Base-by-base conservation (phyloP, 2,329 filamentous ascomycete genomes). In the Pseudogymnoascus sp. region DNA sequence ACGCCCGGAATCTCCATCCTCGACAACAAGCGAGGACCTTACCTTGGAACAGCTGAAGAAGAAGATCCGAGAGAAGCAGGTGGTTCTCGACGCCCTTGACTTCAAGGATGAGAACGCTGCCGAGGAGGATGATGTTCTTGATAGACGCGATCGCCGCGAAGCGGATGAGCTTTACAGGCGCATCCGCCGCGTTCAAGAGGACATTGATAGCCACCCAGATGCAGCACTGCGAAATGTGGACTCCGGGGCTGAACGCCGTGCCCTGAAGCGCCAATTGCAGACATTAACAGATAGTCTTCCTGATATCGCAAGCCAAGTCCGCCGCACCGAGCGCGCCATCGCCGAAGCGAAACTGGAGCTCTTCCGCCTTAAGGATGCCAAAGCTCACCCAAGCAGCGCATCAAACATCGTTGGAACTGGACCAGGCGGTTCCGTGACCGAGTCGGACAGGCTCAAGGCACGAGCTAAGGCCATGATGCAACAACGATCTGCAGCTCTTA, bases 381-480 rank as follows among this genome's bases (percentile, higher is more conserved):
- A 97, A 74, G 90, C 90, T 2, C 84, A 97, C 71, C 94, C 94
- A 2, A 83, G 86, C 66, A 90, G 88, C 70, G 87, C 90, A 8
- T 81, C 88, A 17, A 82, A 86, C 31, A 91, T 99, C 65, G 84
- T 97, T 63, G 94, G 94, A 50, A 97, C 93, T 64, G 94, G 94
- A 8, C 93, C 92, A 62, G 93, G 93, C 44, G 94, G 94, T 60
- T 77, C 85, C 47, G 85, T 99, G 41, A 99, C 94, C 0, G 94
- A 99, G 75, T 89, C 91, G 3, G 94, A 99, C 75, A 86, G 93
- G 60, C 84, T 97, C 67, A 97, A 97, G 78, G 94, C 94, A 36
- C 86, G 92, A 67, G 93, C 94, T 33, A 96, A 92, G 76, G 93
- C 93, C 39, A 96, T 97, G 86, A 99, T 99, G 94, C 93, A 97